phyloP scores from a whole-genome alignment of 257 asterid species.

The Vinca minor region DNA sequence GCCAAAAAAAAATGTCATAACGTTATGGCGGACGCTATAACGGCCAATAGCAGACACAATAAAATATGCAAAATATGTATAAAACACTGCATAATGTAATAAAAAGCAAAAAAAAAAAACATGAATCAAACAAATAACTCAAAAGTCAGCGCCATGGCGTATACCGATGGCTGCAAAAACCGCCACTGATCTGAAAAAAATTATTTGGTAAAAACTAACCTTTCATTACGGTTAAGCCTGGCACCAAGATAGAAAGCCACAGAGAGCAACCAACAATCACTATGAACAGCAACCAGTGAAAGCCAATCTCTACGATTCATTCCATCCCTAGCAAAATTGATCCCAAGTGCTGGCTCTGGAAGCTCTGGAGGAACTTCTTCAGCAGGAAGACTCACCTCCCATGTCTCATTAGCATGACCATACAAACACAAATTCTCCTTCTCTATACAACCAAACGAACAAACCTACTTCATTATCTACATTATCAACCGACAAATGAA shows the following conservation, averaged over 20 bases:
- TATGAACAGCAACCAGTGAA: slow-evolving; percentile 82
- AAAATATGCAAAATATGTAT: too few species aligned
- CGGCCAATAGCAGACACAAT: too few species aligned
- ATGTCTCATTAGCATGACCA: slow-evolving; percentile 78
- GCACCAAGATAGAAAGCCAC: slow-evolving; percentile 90
- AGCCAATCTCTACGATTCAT: slow-evolving; percentile 90
- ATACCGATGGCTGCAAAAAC: too few species aligned
- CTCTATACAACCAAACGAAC: slow-evolving; percentile 35
- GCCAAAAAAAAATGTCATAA: too few species aligned
- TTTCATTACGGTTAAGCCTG: slow-evolving; percentile 71
- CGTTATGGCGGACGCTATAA: too few species aligned
- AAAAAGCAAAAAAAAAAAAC: too few species aligned
- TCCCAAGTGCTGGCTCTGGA: slow-evolving; percentile 94
- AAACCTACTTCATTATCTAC: neutral
- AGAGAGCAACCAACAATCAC: slow-evolving; percentile 95
- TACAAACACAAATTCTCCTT: slow-evolving; percentile 89
- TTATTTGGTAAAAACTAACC: slow-evolving; percentile 29
- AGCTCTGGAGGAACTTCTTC: slow-evolving; percentile 97
- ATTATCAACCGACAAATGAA: neutral
- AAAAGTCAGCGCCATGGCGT: too few species aligned
- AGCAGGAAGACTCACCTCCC: slow-evolving; percentile 93
- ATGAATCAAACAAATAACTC: too few species aligned
- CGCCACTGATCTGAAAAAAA: too few species aligned
- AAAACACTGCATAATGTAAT: too few species aligned
- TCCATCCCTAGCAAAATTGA: slow-evolving; percentile 92